These are phyloP conservation scores for Nitzschia sp. DNA, from an alignment of 108 stramenopile species.

Conservation along the genomic window DNA sequence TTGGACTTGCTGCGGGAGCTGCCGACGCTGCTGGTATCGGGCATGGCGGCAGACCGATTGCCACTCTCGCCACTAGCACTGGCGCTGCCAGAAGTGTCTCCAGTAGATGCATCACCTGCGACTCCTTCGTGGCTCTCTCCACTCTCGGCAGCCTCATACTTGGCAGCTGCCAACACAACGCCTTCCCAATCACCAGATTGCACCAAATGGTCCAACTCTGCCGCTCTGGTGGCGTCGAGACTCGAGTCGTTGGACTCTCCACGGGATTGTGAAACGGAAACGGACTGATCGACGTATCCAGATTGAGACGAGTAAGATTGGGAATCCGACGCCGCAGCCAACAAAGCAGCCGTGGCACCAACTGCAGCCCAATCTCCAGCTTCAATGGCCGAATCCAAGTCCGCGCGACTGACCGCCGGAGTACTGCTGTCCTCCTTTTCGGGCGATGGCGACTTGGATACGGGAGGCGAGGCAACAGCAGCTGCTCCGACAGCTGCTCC, in stretches of 20 bases:
- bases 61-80: conserved; percentile 1
- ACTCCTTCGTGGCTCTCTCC: conserved; percentile 5
- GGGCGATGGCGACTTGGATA: neutral
- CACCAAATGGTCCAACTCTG: conserved; percentile 83
- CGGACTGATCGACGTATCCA: conserved; percentile 19
- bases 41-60: neutral
- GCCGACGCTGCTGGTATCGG: neutral
- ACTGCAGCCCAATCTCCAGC: conserved; percentile 88
- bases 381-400: conserved; percentile 77
- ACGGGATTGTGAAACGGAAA: conserved; percentile 2
- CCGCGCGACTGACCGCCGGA: conserved; percentile 35
- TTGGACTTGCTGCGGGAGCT: conserved; percentile 29
- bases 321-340: conserved; percentile 75
- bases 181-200: conserved; percentile 90
- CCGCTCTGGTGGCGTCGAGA: conserved; percentile 62
- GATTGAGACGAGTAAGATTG: conserved; percentile 58
- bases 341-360: conserved; percentile 78
- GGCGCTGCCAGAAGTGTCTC: neutral
- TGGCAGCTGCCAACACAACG: conserved; percentile 76
- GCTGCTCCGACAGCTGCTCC: conserved; percentile 39
- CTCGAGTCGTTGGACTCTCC: conserved; percentile 10
- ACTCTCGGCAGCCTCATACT: conserved; percentile 68
- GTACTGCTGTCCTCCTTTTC: conserved; percentile 18
- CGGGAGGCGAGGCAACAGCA: conserved; percentile 16
- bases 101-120: neutral